Percentiles rank a stretch among this genome's conserved stretches.
These are phyloP conservation scores for Leccinum subgranulosum DNA, from an alignment of 768 basidiomycete species.

Conservation along the genomic window DNA sequence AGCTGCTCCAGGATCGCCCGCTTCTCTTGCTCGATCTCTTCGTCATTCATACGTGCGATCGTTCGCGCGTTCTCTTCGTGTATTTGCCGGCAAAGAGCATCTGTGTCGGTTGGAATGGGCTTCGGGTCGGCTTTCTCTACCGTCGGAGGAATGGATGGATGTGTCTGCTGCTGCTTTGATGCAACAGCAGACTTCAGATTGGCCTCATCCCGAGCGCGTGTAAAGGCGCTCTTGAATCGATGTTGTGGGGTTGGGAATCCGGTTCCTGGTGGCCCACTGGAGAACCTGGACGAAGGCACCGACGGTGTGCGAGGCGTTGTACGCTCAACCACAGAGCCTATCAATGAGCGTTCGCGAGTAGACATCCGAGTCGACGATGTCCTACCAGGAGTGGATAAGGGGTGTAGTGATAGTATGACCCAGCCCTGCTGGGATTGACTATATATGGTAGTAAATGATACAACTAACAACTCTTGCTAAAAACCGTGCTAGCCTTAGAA, in stretches of 20 bases:
- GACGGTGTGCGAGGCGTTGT: slow-evolving; percentile 24
- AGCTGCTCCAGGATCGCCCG: slow-evolving; percentile 68
- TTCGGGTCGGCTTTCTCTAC: slow-evolving; percentile 6
- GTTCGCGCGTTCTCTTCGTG: slow-evolving; percentile 62
- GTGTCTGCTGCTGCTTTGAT: slow-evolving; percentile 16
- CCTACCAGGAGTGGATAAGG: neutral
- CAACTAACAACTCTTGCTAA: neutral
- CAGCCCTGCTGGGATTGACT: neutral
- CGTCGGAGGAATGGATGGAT: neutral
- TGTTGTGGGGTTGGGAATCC: slow-evolving; percentile 68
- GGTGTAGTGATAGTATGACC: neutral
- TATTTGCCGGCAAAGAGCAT: slow-evolving; percentile 54
- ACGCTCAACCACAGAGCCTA: slow-evolving; percentile 50
- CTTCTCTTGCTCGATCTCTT: slow-evolving; percentile 65
- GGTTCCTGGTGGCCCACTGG: slow-evolving; percentile 21
- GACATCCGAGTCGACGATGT: slow-evolving; percentile 10
- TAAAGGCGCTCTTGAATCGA: slow-evolving; percentile 62
- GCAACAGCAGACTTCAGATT: slow-evolving; percentile 20
- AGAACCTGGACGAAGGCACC: slow-evolving; percentile 22
- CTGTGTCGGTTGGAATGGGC: slow-evolving; percentile 22
- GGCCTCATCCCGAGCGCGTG: slow-evolving; percentile 42
- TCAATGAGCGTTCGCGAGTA: slow-evolving; percentile 25
- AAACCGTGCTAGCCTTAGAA: neutral
- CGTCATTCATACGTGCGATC: slow-evolving; percentile 66
- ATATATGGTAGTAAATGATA: neutral